phyloP scores from a whole-genome alignment of 2,329 filamentous ascomycete genomes.

The Xylariaceae sp. region DNA sequence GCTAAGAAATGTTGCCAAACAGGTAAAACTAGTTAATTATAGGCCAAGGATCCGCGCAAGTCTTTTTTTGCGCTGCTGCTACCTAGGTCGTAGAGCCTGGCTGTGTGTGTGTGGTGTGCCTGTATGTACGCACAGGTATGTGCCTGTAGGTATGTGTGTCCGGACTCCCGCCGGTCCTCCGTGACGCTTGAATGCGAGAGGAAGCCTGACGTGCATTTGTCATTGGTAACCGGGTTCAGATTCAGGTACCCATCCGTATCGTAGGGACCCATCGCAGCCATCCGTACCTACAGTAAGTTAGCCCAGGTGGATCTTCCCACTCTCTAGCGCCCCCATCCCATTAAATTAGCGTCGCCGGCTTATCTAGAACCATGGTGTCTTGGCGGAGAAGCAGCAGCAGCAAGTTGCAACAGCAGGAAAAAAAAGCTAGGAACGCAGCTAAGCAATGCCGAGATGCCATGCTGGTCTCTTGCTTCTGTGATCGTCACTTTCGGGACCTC shows the following conservation, averaged over 20 bases:
- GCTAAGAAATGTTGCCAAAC: background rate
- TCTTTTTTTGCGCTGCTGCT: too few species aligned
- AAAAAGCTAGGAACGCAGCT: background rate
- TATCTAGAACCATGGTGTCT: background rate
- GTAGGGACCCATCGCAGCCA: too few species aligned
- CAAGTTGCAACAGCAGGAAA: background rate
- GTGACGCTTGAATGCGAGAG: background rate
- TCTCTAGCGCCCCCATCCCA: background rate
- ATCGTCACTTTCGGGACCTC: too few species aligned
- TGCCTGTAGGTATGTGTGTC: background rate
- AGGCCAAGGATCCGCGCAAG: background rate
- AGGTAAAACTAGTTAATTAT: background rate
- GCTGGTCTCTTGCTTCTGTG: too few species aligned
- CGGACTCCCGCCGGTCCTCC: background rate
- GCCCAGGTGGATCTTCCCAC: too few species aligned
- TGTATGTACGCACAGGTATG: background rate
- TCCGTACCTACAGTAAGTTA: background rate
- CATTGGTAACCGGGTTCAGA: background rate
- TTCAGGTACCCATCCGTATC: too few species aligned
- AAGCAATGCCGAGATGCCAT: too few species aligned
- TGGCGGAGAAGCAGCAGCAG: background rate
- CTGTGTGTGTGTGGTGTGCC: too few species aligned
- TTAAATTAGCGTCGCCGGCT: background rate
- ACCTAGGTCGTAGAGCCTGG: too few species aligned
- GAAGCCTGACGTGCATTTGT: background rate